Evolutionary conservation across 257 asterid genomes (phyloP).

Genomic region (Solanum arcanum): DNA sequence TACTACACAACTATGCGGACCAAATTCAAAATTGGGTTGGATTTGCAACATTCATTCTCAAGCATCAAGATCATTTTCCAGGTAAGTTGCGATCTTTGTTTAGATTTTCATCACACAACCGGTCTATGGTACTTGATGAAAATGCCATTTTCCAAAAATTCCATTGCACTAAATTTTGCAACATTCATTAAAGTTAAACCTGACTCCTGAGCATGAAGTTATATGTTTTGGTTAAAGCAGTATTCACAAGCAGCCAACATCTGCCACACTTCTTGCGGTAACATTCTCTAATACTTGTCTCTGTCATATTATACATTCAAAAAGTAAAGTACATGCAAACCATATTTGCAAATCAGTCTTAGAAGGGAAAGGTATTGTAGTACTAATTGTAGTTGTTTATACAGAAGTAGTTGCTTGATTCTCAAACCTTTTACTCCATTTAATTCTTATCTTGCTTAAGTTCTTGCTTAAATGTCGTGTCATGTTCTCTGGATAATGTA

Average conservation of each 20-base stretch:
- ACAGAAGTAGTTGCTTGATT: not conserved
- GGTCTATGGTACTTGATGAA: not conserved
- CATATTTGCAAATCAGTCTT: not conserved
- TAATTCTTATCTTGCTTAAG: not conserved
- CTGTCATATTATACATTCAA: not conserved
- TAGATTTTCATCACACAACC: not conserved
- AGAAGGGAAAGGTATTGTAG: not conserved
- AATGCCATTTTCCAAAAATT: not conserved
- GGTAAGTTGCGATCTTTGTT: constrained; percentile 20
- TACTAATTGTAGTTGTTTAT: not conserved
- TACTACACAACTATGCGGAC: not conserved
- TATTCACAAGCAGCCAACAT: constrained; percentile 53
- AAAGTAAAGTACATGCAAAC: not conserved
- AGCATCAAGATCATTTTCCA: constrained; percentile 53
- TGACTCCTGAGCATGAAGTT: not conserved
- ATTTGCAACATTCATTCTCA: constrained; percentile 61
- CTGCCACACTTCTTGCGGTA: constrained; percentile 70
- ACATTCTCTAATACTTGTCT: not conserved
- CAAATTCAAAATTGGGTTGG: constrained; percentile 83
- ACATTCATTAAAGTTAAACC: not conserved
- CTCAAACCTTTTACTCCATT: not conserved
- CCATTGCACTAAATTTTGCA: not conserved
- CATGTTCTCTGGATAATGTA: not conserved
- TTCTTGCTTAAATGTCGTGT: not conserved
- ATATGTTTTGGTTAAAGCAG: constrained; percentile 27